Evolutionary conservation across 2,329 filamentous ascomycete species (phyloP).

Genomic region (Alternaria rosae): DNA sequence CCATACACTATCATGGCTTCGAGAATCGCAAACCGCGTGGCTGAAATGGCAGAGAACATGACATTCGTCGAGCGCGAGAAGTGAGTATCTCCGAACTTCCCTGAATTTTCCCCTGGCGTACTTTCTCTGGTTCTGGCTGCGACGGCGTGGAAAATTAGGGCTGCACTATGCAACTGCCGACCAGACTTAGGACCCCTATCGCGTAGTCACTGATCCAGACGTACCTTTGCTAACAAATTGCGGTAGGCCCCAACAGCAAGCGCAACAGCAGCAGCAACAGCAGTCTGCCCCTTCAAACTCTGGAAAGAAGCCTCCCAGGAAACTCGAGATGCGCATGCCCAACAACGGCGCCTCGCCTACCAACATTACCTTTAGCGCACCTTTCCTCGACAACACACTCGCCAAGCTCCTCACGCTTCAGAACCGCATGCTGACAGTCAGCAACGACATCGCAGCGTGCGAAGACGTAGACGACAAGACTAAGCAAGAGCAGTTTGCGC

Average conservation of each 20-base stretch:
- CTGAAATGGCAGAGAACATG: slow-evolving; percentile 62
- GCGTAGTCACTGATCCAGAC: not conserved
- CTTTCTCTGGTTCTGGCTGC: slow-evolving; percentile 6
- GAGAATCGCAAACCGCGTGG: slow-evolving; percentile 59
- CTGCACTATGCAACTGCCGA: not conserved
- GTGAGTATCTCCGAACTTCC: slow-evolving; percentile 28
- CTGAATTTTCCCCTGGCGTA: not conserved
- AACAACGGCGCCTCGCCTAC: slow-evolving; percentile 44
- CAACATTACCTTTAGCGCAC: slow-evolving; percentile 59
- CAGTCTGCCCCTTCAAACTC: slow-evolving; percentile 20
- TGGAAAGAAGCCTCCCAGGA: slow-evolving; percentile 55
- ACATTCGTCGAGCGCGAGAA: slow-evolving; percentile 58
- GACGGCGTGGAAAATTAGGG: slow-evolving; percentile 19
- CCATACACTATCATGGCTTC: slow-evolving; percentile 61
- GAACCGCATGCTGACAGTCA: slow-evolving; percentile 59
- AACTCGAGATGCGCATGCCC: slow-evolving; percentile 59
- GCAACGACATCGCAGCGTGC: slow-evolving; percentile 55
- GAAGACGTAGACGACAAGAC: slow-evolving; percentile 56
- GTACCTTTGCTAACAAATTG: slow-evolving; percentile 16
- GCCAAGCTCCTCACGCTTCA: slow-evolving; percentile 59
- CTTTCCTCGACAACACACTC: slow-evolving; percentile 62
- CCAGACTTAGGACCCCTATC: not conserved
- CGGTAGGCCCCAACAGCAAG: slow-evolving; percentile 29
- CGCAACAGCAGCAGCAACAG: slow-evolving; percentile 30
- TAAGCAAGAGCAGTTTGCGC: slow-evolving; percentile 59